Conservation (phyloP, 495 filamentous ascomycete genomes). For the Daldinia decipiens region DNA sequence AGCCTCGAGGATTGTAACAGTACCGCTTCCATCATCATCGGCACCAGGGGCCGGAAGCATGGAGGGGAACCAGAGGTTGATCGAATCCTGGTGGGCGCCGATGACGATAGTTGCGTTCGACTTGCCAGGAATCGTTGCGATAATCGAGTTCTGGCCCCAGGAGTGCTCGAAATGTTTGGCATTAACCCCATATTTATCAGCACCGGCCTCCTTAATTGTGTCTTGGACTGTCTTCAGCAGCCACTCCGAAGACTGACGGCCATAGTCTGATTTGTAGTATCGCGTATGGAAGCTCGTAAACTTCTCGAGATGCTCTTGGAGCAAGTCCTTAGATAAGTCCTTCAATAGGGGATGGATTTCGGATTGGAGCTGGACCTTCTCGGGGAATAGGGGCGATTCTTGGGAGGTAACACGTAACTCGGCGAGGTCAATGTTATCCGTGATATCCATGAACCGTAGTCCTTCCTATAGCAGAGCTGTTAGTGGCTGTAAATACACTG, state of each 20-base stretch:
- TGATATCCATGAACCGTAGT: conserved; percentile 94
- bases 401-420: conserved; percentile 51
- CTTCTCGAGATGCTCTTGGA: conserved; percentile 78
- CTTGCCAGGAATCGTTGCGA: conserved; percentile 91
- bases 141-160: conserved; percentile 92
- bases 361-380: conserved; percentile 70
- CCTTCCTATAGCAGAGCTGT: conserved; percentile 67
- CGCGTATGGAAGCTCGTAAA: conserved; percentile 88
- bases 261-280: conserved; percentile 88
- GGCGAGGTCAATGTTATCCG: conserved; percentile 71
- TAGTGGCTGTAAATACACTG: conserved; percentile 15
- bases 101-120: conserved; percentile 81
- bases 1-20: conserved; percentile 70
- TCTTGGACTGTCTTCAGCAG: conserved; percentile 77
- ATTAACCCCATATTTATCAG: conserved; percentile 71
- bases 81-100: conserved; percentile 75
- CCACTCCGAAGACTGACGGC: conserved; percentile 91
- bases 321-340: conserved; percentile 77
- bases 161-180: conserved; percentile 80
- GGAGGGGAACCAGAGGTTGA: conserved; percentile 89
- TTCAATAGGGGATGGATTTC: conserved; percentile 73
- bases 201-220: conserved; percentile 75
- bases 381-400: conserved; percentile 70
- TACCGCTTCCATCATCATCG: conserved; percentile 69
- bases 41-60: conserved; percentile 74